Conservation (phyloP, 2,329 filamentous ascomycete genomes). For the Hymenoscyphus fructigenus region DNA sequence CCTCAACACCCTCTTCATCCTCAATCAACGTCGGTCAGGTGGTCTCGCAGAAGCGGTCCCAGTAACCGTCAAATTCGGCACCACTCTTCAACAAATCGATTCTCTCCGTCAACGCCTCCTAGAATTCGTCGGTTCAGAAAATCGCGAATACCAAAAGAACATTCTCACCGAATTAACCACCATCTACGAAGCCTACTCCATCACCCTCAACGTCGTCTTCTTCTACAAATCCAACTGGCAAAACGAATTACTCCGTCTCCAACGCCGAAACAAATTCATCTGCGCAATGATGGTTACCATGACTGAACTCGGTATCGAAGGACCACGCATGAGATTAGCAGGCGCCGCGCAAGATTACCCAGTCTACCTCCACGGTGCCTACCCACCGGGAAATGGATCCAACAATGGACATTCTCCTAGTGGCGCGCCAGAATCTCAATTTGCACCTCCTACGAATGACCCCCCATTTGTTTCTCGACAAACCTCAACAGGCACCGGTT, state of each 20-base stretch:
- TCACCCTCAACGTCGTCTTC: conserved; percentile 89
- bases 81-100: conserved; percentile 78
- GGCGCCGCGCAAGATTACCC: conserved; percentile 34
- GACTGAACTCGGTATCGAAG: conserved; percentile 39
- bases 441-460: conserved; percentile 36
- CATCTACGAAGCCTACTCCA: conserved; percentile 78
- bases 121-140: conserved; percentile 80
- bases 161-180: conserved; percentile 82
- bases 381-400: conserved; percentile 22
- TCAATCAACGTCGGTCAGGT: conserved; percentile 90
- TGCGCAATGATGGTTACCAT: conserved; percentile 87
- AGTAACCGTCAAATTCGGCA: conserved; percentile 85
- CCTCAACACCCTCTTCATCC: conserved; percentile 88
- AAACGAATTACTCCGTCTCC: conserved; percentile 86
- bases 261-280: conserved; percentile 91
- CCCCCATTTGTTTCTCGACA: conserved; percentile 36
- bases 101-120: conserved; percentile 75
- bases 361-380: conserved; percentile 33
- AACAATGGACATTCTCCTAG: conserved; percentile 19
- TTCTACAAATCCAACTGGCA: conserved; percentile 98
- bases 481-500: conserved; percentile 30
- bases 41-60: conserved; percentile 83
- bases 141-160: conserved; percentile 84
- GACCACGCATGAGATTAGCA: conserved; percentile 35
- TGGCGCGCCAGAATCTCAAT: conserved; percentile 33